Conservation (phyloP, 306 rosid genomes). For the Cucumis hystrix region DNA sequence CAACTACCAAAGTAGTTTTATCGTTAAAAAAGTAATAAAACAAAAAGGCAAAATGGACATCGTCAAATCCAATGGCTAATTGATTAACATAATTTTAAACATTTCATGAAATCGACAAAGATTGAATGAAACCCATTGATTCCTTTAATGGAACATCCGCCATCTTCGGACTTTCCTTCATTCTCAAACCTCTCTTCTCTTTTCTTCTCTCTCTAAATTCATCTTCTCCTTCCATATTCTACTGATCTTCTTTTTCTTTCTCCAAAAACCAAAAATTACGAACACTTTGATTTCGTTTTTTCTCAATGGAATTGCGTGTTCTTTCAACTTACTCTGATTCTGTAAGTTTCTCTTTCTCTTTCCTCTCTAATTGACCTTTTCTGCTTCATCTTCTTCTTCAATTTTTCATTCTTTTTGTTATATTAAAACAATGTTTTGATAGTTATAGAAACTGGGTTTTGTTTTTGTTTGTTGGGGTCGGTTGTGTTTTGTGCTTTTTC, state of each 20-base stretch:
- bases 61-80: neutral
- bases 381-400: neutral
- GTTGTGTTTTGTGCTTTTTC: neutral
- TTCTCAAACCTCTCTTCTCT: neutral
- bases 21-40: too few species aligned
- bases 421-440: neutral
- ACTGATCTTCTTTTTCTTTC: neutral
- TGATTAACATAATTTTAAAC: neutral
- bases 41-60: neutral
- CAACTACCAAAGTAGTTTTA: too few species aligned
- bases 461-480: neutral
- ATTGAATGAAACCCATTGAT: constrained; percentile 10
- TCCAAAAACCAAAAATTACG: neutral
- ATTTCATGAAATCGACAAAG: neutral
- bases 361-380: neutral
- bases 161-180: constrained; percentile 36
- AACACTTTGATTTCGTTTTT: neutral
- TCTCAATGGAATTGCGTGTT: constrained; percentile 4
- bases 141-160: constrained; percentile 37
- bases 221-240: neutral
- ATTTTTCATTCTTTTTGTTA: neutral
- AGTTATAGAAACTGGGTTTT: neutral
- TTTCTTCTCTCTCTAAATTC: neutral
- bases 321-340: neutral
- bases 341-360: neutral